A percentile compares a stretch with the other conserved stretches of the same genome.
Conservation (phyloP, 495 filamentous ascomycete genomes). For the Achaetomiella virescens region DNA sequence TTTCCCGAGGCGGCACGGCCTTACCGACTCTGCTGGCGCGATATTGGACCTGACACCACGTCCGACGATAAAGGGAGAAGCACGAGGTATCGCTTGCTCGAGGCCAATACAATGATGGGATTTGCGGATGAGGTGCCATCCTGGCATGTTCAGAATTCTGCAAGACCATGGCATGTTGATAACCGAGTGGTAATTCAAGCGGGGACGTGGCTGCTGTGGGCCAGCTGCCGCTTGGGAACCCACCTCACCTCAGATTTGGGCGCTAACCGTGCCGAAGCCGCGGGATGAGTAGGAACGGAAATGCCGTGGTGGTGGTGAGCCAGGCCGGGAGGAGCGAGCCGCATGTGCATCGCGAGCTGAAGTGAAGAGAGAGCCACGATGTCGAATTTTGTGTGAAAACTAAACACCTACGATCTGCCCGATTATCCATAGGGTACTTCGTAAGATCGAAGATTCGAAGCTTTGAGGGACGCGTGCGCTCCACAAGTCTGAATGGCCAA, state of each 20-base stretch:
- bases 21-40: too few relatives aligned
- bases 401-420: too few relatives aligned
- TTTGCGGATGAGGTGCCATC: too few relatives aligned
- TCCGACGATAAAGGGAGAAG: too few relatives aligned
- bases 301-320: not conserved
- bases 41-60: too few relatives aligned
- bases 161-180: not conserved
- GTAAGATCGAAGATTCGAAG: too few relatives aligned
- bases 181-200: not conserved
- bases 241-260: slow-evolving; percentile 1
- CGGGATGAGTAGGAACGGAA: not conserved
- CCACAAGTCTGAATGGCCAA: not conserved
- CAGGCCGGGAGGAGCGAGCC: not conserved
- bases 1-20: too few relatives aligned
- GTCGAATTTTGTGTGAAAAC: not conserved
- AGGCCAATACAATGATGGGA: too few relatives aligned
- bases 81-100: too few relatives aligned
- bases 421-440: too few relatives aligned
- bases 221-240: not conserved
- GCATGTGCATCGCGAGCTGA: not conserved
- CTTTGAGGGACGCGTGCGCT: too few relatives aligned
- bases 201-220: not conserved
- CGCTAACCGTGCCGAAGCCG: slow-evolving; percentile 6
- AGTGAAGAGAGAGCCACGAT: not conserved
- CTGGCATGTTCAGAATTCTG: too few relatives aligned